Evolutionary conservation across 805 yeast species (phyloP).

Genomic region (Ogataea methylovora): DNA sequence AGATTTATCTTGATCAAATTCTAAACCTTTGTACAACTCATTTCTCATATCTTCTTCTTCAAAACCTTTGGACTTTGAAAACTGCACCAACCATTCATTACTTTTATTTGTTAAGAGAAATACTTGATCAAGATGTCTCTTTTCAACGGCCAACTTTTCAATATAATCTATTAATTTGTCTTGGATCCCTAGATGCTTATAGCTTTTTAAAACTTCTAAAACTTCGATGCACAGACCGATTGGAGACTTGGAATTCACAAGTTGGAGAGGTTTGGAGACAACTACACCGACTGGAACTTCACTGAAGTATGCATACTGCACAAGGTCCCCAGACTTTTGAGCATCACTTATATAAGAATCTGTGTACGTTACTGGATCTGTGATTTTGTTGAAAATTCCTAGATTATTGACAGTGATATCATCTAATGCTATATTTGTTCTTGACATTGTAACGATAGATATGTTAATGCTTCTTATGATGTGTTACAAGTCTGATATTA

Average conservation of each 20-base stretch:
- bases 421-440: conserved; percentile 37
- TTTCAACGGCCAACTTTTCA: conserved; percentile 44
- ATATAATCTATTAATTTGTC: conserved; percentile 47
- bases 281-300: conserved; percentile 80
- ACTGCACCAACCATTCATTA: conserved; percentile 5
- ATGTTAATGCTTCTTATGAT: no score
- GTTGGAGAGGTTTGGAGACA: conserved; percentile 44
- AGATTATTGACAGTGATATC: conserved; percentile 54
- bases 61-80: conserved; percentile 12
- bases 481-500: no score
- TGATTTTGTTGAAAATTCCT: conserved; percentile 51
- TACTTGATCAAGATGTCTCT: conserved; percentile 45
- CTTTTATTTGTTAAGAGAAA: conserved; percentile 4
- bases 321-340: conserved; percentile 40
- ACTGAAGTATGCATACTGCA: conserved; percentile 50
- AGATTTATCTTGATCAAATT: conserved; percentile 3
- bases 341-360: conserved; percentile 46
- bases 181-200: conserved; percentile 54
- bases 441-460: conserved; percentile 17
- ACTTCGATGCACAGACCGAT: conserved; percentile 18
- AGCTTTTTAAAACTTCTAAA: conserved; percentile 47
- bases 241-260: conserved; percentile 30
- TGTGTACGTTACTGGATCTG: conserved; percentile 46
- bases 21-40: conserved; percentile 16
- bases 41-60: conserved; percentile 8